Evolutionary conservation across 2,329 filamentous ascomycete genomes (phyloP).

Genomic region (Cercospora nicotianae): DNA sequence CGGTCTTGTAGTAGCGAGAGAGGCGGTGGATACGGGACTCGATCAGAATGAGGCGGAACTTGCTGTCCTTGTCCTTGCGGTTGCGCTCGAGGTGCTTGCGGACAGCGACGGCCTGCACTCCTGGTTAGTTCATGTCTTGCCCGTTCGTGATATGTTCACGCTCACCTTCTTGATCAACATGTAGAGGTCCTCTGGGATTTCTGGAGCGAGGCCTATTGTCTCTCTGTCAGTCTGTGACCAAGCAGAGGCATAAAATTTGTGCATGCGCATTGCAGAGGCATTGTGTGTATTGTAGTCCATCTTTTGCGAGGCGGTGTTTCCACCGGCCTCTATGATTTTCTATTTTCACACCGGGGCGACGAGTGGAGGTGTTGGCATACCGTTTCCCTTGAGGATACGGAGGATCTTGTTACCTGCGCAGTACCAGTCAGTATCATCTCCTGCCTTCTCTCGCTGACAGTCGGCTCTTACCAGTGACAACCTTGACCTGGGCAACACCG

Average conservation of each 20-base stretch:
- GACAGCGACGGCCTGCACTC: constrained; percentile 80
- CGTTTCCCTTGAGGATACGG: constrained; percentile 94
- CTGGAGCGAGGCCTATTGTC: constrained; percentile 89
- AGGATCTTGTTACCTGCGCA: constrained; percentile 95
- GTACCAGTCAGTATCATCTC: constrained; percentile 19
- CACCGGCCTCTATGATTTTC: constrained; percentile 16
- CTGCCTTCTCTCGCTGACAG: neutral
- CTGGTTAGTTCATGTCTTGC: neutral
- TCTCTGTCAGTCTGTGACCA: constrained; percentile 48
- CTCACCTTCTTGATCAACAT: constrained; percentile 99
- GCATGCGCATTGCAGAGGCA: constrained; percentile 22
- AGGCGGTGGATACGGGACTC: constrained; percentile 99
- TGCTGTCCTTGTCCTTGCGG: constrained; percentile 99
- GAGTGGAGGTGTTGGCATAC: constrained; percentile 59
- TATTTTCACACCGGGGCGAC: constrained; percentile 48
- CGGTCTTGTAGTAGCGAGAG: constrained; percentile 99
- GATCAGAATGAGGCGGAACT: constrained; percentile 99
- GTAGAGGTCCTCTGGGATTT: constrained; percentile 99
- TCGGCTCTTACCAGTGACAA: constrained; percentile 78
- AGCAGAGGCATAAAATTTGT: constrained; percentile 44
- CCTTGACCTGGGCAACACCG: constrained; percentile 96
- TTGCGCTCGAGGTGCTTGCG: constrained; percentile 99
- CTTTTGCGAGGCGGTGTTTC: constrained; percentile 30
- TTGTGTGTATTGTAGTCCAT: constrained; percentile 25
- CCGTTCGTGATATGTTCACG: neutral